A percentile compares a stretch with the other conserved stretches of the same genome.
phyloP scores from a whole-genome alignment of 2,329 filamentous ascomycete genomes.

The Chalara sp. region DNA sequence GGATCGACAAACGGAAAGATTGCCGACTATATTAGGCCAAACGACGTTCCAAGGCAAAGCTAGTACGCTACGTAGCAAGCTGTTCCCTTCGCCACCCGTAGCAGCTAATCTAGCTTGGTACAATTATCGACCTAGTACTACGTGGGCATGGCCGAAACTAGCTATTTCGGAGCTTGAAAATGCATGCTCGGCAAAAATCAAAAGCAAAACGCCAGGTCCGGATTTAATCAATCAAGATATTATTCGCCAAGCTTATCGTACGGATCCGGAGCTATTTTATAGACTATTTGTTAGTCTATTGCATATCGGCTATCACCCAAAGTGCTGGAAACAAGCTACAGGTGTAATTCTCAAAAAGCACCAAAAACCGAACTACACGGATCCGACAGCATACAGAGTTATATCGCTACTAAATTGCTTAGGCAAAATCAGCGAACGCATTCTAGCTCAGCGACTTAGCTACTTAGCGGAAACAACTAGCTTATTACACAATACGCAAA shows the following conservation, averaged over 20 bases:
- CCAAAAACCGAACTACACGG: background rate
- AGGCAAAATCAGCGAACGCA: background rate
- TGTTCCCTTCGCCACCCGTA: background rate
- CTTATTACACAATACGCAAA: conserved; percentile 1
- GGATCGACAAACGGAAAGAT: background rate
- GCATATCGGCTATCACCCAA: background rate
- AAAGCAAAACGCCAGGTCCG: background rate
- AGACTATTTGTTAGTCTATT: background rate
- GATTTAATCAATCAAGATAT: background rate
- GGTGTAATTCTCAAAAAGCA: conserved; percentile 1
- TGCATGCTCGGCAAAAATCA: background rate
- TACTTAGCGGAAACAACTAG: conserved; percentile 4
- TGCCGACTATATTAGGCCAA: background rate
- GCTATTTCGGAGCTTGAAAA: background rate
- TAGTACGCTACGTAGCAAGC: background rate
- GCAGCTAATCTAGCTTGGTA: background rate
- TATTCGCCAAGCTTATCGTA: background rate
- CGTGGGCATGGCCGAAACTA: background rate
- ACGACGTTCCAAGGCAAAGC: background rate
- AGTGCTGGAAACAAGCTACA: background rate
- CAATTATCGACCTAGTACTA: background rate
- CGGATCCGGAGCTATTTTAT: background rate
- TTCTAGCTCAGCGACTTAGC: conserved; percentile 2
- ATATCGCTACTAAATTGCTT: conserved; percentile 1
- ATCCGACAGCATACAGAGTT: conserved; percentile 1